Base-by-base conservation (phyloP, 2,329 filamentous ascomycete genomes). In the Zymoseptoria tritici region DNA sequence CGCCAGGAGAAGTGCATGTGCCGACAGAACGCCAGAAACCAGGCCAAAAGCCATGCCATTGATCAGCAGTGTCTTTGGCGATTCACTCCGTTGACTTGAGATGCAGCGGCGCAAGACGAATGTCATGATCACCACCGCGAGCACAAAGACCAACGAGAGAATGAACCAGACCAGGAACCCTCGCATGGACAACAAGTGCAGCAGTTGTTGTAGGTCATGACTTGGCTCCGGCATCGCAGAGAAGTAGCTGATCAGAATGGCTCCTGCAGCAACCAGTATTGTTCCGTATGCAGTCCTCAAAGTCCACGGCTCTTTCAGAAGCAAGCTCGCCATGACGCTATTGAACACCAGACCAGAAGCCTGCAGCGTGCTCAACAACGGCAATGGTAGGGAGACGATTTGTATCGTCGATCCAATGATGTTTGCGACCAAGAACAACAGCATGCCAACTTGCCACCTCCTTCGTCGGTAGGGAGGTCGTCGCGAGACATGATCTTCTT, bases 341-440 rank as follows among this genome's bases (percentile, higher is more conserved):
- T 99, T 99, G 81, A 99, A 99, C 63, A 99, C 94, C 58, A 99
- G 82, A 52, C 94, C 94, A 3, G 93, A 96, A 19, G 93, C 93
- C 78, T 99, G 94, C 46, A 99, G 80, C 1, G 94, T 97, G 59
- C 93, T 97, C 36, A 99, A 83, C 5, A 99, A 91, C 20, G 94
- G 94, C 21, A 99, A 81, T 16, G 94, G 94, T 52, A 99, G 81
- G 0, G 93, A 97, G 29, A 94, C 97, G 73, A 99, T 97, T 77
- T 99, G 94, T 60, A 99, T 94, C 46, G 91, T 93, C 77, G 92
- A 97, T 61, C 94, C 94, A 58, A 97, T 82, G 58, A 99, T 82
- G 74, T 99, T 99, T 63, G 94, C 90, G 66, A 96, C 81, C 66
- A 99, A 86, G 76, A 99, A 99, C 86, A 99, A 94, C 72, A 86